Evolutionary conservation across 2,329 filamentous ascomycete species (phyloP), one percentile per base, ranked within the genome.

Genomic region (Fusarium fracticaudum): DNA sequence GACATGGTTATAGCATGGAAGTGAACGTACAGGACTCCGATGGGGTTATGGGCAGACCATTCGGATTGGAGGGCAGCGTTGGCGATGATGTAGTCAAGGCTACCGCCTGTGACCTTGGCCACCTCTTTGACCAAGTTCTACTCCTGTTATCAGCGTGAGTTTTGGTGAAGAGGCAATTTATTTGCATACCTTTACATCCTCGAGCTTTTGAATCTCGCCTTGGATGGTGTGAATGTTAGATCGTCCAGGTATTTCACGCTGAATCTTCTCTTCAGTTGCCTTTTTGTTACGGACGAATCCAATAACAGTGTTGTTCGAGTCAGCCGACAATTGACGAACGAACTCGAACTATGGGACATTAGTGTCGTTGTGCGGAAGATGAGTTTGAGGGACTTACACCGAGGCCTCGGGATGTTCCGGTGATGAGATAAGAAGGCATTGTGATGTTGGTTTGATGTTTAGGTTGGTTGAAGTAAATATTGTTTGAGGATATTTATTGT

Each of bases 31-130:
- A 77, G 24, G 1, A 35, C 57, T 5, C 69, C 58, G 2, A 76
- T 41, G 5, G 76, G 57, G n/a, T 59, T 57, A 10, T 72, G 72
- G 8, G 68, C 75, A 35, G 81, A 81, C 31, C 74, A 79, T 1
- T 72, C 22, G 3, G 81, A 71, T 18, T 85, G 67, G 9, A 80
- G 73, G 5, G 77, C 88, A 2, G 82, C 88, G 59, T 90, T 90
- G 59, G 84, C 85, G 35, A 90, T 86, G 11, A 90, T 76, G 67
- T 87, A 87, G 77, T 90, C 88, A 11, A 90, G 69, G 55, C 79
- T 77, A 18, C 83, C 82, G 8, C 80, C 80, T 0, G 81, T 82
- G n/a, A 83, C 81, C n/a, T 77, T 75, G 20, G 63, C 47, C 3
- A 61, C 67, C 31, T 67, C 53, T 86, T 74, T 3, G 79, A 82